phyloP scores from a whole-genome alignment of 1,284 basidiomycete genomes.

The Acaromyces ingoldii region DNA sequence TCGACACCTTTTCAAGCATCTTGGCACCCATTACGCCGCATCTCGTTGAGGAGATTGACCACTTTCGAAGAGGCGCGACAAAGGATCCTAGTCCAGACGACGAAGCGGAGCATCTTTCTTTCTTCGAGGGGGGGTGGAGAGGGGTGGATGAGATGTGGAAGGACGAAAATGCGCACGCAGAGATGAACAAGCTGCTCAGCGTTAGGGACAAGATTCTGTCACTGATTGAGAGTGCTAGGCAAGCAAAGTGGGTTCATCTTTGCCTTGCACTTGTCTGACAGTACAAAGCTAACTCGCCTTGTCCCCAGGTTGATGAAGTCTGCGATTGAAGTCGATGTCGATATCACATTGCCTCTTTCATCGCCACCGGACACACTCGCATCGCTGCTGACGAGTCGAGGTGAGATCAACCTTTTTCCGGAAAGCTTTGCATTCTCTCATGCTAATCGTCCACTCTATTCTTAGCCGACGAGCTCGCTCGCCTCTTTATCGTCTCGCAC shows the following conservation, averaged over 20 bases:
- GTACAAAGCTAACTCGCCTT: background rate
- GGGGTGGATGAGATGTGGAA: constrained; percentile 15
- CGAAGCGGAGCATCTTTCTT: background rate
- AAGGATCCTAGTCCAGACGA: constrained; percentile 24
- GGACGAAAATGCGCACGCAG: constrained; percentile 9
- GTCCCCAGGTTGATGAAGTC: background rate
- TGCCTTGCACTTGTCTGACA: no score
- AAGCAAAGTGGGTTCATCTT: no score
- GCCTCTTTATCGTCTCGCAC: background rate
- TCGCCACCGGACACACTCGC: no score
- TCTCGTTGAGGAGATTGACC: constrained; percentile 82
- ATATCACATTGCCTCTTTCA: no score
- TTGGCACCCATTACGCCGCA: constrained; percentile 85
- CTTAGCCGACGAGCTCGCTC: background rate
- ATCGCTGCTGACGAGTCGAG: no score
- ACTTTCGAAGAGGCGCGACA: constrained; percentile 49
- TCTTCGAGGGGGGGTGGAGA: constrained; percentile 41
- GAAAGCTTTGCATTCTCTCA: no score
- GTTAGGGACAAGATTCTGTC: constrained; percentile 20
- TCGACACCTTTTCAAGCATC: constrained; percentile 66
- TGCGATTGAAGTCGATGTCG: no score
- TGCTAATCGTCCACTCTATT: no score
- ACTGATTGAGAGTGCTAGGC: constrained; percentile 30
- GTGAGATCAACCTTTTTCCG: no score
- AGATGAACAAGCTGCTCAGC: constrained; percentile 16